phyloP scores from a whole-genome alignment of 1,139 yeast genomes.

The Blastobotrys capitulatus region DNA sequence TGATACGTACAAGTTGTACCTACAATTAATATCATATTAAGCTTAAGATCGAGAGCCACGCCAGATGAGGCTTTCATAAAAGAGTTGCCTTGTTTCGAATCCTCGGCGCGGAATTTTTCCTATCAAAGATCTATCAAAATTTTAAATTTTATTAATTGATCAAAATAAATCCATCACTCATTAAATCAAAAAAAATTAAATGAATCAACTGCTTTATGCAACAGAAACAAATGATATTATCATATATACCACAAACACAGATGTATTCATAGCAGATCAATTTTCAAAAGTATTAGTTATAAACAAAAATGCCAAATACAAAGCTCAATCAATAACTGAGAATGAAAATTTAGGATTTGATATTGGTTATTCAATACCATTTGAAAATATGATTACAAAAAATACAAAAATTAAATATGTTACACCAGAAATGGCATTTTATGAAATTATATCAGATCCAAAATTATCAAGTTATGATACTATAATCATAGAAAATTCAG shows the following conservation, averaged over 20 bases:
- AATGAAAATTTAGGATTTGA: slow-evolving; percentile 22
- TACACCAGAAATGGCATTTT: slow-evolving; percentile 72
- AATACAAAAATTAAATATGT: slow-evolving; percentile 59
- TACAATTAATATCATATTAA: no score
- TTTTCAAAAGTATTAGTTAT: not conserved
- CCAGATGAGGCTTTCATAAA: no score
- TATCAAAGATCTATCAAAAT: no score
- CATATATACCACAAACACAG: not conserved
- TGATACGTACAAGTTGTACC: no score
- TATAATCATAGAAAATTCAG: slow-evolving; percentile 84
- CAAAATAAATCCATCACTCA: no score
- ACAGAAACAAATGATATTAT: not conserved
- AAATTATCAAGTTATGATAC: slow-evolving; percentile 59
- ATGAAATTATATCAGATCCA: slow-evolving; percentile 67
- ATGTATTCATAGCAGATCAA: not conserved
- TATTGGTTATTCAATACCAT: slow-evolving; percentile 57
- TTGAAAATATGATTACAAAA: slow-evolving; percentile 53
- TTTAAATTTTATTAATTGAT: no score
- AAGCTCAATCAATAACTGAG: not conserved
- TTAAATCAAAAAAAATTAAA: not conserved
- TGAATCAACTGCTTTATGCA: not conserved
- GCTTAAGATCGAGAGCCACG: no score
- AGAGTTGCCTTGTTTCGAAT: no score
- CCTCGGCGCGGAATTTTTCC: no score
- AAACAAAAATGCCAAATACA: not conserved